Percentiles rank a stretch among this genome's conserved stretches.
Conservation (phyloP, 495 filamentous ascomycete species). For the Chaetomium fimeti region DNA sequence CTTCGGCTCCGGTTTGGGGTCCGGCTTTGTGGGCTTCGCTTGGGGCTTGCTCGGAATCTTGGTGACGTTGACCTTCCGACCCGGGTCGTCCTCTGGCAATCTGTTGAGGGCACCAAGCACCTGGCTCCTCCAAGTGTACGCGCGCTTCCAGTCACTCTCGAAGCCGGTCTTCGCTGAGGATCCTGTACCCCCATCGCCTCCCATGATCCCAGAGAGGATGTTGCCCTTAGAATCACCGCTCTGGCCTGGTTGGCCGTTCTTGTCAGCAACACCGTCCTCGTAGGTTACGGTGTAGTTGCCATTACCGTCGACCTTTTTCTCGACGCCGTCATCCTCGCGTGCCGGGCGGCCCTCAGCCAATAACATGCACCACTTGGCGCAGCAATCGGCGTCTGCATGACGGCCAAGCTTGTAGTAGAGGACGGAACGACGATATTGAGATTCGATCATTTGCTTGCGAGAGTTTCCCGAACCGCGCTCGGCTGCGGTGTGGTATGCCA, state of each 20-base stretch:
- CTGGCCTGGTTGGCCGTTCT: slow-evolving; percentile 34
- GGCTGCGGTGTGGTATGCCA: slow-evolving; percentile 65
- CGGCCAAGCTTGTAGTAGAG: slow-evolving; percentile 67
- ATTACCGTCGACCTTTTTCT: slow-evolving; percentile 39
- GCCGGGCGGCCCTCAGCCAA: slow-evolving; percentile 49
- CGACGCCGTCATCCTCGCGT: slow-evolving; percentile 42
- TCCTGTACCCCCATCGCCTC: not conserved
- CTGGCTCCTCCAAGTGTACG: slow-evolving; percentile 43
- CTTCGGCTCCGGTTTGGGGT: slow-evolving; percentile 26
- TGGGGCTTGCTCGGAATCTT: slow-evolving; percentile 62
- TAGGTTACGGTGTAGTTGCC: slow-evolving; percentile 42
- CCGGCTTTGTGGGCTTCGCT: slow-evolving; percentile 18
- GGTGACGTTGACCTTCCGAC: slow-evolving; percentile 53
- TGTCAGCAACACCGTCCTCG: slow-evolving; percentile 31
- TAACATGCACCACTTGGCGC: slow-evolving; percentile 65
- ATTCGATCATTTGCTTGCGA: slow-evolving; percentile 72
- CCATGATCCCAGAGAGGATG: slow-evolving; percentile 1
- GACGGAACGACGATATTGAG: slow-evolving; percentile 78
- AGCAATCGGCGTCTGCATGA: slow-evolving; percentile 73
- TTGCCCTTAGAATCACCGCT: not conserved
- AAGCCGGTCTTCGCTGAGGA: slow-evolving; percentile 27
- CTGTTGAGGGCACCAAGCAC: slow-evolving; percentile 57
- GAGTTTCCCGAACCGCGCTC: slow-evolving; percentile 62
- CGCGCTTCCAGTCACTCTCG: slow-evolving; percentile 38
- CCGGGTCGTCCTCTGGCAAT: slow-evolving; percentile 61